phyloP scores from a whole-genome alignment of 805 yeast species.

The Brettanomyces custersianus region DNA sequence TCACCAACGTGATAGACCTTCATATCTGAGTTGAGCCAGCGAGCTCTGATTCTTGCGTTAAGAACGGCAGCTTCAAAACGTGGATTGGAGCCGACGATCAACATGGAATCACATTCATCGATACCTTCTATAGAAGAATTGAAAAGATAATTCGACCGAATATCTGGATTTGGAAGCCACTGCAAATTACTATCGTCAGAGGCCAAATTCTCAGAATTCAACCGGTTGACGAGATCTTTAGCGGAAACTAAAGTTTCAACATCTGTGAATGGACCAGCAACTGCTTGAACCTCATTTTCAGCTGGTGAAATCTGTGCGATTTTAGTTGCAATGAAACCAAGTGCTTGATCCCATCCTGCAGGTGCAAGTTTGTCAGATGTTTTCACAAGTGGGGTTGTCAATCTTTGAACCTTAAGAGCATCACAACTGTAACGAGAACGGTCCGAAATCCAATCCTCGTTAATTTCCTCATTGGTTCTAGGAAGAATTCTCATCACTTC shows the following conservation, averaged over 20 bases:
- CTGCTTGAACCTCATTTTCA: conserved; percentile 68
- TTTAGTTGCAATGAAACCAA: conserved; percentile 58
- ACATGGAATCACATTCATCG: conserved; percentile 74
- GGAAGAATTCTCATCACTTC: conserved; percentile 85
- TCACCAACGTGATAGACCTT: conserved; percentile 71
- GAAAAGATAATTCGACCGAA: conserved; percentile 73
- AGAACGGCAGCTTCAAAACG: conserved; percentile 86
- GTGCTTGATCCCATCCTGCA: conserved; percentile 84
- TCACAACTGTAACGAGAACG: conserved; percentile 81
- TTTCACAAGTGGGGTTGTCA: conserved; percentile 72
- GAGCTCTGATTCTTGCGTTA: conserved; percentile 74
- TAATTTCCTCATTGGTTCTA: conserved; percentile 75
- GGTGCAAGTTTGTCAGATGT: conserved; percentile 59
- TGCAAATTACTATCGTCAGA: conserved; percentile 61
- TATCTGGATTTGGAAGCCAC: conserved; percentile 55
- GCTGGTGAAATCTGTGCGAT: conserved; percentile 45
- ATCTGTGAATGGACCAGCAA: conserved; percentile 75
- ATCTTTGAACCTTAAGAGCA: conserved; percentile 78
- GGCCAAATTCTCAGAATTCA: conserved; percentile 75
- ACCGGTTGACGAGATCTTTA: conserved; percentile 66
- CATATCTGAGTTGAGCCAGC: conserved; percentile 61
- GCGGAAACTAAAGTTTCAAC: conserved; percentile 77
- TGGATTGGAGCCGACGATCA: conserved; percentile 80
- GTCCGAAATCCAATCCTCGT: conserved; percentile 89
- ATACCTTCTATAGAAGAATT: conserved; percentile 73